Percentiles rank a stretch among this genome's conserved stretches.
Conservation (phyloP, 495 filamentous ascomycete genomes). For the Pyronema domesticum region DNA sequence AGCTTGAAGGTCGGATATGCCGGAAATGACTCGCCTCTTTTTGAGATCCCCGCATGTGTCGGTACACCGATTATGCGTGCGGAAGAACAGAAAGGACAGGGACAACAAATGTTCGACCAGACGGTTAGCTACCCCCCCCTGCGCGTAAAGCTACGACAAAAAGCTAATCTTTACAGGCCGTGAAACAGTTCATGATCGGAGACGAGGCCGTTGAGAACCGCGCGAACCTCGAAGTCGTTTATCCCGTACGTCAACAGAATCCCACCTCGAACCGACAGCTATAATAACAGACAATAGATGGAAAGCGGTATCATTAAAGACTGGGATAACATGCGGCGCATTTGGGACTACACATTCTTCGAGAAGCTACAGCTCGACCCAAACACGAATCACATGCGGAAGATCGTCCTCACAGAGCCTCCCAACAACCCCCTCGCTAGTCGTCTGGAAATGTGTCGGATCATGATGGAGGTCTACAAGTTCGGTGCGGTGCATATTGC, state of each 20-base stretch:
- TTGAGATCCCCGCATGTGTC: slow-evolving; percentile 96
- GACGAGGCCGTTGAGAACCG: slow-evolving; percentile 92
- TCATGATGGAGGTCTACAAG: slow-evolving; percentile 94
- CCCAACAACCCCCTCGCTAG: slow-evolving; percentile 96
- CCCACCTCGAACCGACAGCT: background rate
- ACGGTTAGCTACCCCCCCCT: background rate
- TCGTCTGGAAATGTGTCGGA: slow-evolving; percentile 89
- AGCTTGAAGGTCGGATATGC: slow-evolving; percentile 95
- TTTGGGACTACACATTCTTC: slow-evolving; percentile 97
- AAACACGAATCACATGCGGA: slow-evolving; percentile 44
- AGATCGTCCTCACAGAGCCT: slow-evolving; percentile 95
- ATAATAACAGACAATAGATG: slow-evolving; percentile 41
- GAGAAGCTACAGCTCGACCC: slow-evolving; percentile 92
- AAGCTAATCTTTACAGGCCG: slow-evolving; percentile 29
- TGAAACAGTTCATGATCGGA: slow-evolving; percentile 99
- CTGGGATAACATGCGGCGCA: slow-evolving; percentile 98
- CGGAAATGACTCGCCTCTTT: slow-evolving; percentile 84
- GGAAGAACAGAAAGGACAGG: slow-evolving; percentile 63
- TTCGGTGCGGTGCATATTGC: slow-evolving; percentile 97
- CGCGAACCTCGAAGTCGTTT: slow-evolving; percentile 92
- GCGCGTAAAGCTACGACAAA: background rate
- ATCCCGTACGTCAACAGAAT: slow-evolving; percentile 44
- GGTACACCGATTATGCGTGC: slow-evolving; percentile 92
- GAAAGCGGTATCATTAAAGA: slow-evolving; percentile 98
- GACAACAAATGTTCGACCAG: slow-evolving; percentile 24